Conservation (phyloP, 768 basidiomycete genomes). For the Hirschioporus abietinus region DNA sequence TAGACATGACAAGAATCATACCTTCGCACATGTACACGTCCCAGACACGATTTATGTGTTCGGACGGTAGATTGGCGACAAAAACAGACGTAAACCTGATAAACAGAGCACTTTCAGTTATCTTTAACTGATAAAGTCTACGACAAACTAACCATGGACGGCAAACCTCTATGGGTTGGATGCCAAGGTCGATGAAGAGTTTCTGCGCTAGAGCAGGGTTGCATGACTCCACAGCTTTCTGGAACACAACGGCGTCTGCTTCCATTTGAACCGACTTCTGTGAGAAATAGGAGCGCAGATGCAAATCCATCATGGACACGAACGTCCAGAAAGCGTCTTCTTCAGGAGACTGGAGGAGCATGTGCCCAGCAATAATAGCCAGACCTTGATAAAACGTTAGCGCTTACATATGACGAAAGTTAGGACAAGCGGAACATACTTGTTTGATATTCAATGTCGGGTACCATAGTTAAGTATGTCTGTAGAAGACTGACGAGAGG, state of each 20-base stretch:
- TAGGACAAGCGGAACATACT: slow-evolving; percentile 35
- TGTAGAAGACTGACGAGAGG: slow-evolving; percentile 54
- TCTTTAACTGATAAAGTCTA: neutral
- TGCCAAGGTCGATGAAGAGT: slow-evolving; percentile 57
- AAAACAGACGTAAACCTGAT: slow-evolving; percentile 71
- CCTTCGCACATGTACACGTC: slow-evolving; percentile 81
- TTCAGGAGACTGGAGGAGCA: slow-evolving; percentile 71
- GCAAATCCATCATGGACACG: slow-evolving; percentile 78
- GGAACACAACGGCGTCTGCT: slow-evolving; percentile 69
- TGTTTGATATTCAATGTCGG: slow-evolving; percentile 63
- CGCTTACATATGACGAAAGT: neutral
- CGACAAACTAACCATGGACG: slow-evolving; percentile 49
- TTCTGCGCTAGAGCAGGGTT: slow-evolving; percentile 61
- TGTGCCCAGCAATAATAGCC: slow-evolving; percentile 63
- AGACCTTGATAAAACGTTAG: slow-evolving; percentile 41
- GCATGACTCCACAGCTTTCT: slow-evolving; percentile 58
- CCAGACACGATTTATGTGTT: slow-evolving; percentile 72
- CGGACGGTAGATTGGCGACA: slow-evolving; percentile 56
- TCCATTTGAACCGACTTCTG: slow-evolving; percentile 57
- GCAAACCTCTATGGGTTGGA: slow-evolving; percentile 54
- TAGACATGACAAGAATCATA: slow-evolving; percentile 24
- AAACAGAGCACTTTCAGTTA: slow-evolving; percentile 4
- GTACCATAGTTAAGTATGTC: slow-evolving; percentile 82
- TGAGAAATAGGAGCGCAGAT: slow-evolving; percentile 76
- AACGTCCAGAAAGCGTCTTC: slow-evolving; percentile 93